phyloP scores from a whole-genome alignment of 2,329 filamentous ascomycete species.

The Ilyonectria mors-panacis region DNA sequence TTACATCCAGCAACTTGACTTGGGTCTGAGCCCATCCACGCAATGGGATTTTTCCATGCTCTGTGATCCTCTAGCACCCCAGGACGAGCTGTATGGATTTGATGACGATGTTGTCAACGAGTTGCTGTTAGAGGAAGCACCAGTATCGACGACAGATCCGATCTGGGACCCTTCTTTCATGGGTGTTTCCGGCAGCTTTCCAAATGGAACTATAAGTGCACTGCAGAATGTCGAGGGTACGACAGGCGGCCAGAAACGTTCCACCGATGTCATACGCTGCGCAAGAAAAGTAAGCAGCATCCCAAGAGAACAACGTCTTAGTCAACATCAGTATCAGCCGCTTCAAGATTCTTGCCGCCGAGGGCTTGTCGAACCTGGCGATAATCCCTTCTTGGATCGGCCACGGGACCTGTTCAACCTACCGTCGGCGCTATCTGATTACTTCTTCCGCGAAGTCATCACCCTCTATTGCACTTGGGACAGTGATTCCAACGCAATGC shows the following conservation, averaged over 20 bases:
- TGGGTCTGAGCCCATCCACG: conserved; percentile 6
- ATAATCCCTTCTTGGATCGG: not conserved
- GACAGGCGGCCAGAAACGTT: not conserved
- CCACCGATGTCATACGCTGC: not conserved
- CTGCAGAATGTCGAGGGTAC: not conserved
- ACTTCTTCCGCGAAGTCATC: conserved; percentile 43
- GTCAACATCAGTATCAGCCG: not conserved
- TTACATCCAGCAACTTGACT: conserved; percentile 3
- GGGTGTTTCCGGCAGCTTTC: not conserved
- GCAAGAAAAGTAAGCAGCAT: too few relatives aligned
- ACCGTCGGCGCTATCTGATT: conserved; percentile 34
- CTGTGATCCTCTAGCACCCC: not conserved
- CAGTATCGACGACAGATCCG: not conserved
- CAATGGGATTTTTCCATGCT: conserved; percentile 24
- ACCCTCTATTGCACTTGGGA: conserved; percentile 42
- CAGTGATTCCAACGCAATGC: conserved; percentile 40
- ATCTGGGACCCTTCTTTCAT: not conserved
- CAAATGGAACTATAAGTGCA: not conserved
- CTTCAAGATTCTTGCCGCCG: too few relatives aligned
- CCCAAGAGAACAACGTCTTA: not conserved
- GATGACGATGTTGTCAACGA: conserved; percentile 5
- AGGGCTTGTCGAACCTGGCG: not conserved
- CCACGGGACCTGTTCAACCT: conserved; percentile 31
- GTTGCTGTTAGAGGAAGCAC: not conserved
- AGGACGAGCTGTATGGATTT: conserved; percentile 12